Evolutionary conservation across 352 stramenopile genomes (phyloP), one percentile per base, ranked within the genome.

Genomic region (Globisporangium paroecandrum): DNA sequence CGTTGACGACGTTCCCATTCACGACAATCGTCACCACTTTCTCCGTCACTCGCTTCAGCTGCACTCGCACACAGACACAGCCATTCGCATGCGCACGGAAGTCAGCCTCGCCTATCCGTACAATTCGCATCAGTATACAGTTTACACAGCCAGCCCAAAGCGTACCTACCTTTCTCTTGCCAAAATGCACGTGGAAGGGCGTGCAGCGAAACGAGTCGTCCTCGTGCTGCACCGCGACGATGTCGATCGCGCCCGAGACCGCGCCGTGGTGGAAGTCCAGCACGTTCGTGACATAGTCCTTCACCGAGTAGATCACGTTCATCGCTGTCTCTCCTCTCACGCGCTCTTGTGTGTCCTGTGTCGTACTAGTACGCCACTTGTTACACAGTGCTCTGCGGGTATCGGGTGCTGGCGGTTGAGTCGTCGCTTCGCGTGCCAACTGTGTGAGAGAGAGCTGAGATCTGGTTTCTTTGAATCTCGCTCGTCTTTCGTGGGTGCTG

Each of bases 221-320:
- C 27, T 87, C 75, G 59, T 94, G 85, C 61, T 90, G 81, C 58
- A 97, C 83, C 15, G 76, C 82, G 57, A 97, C 82, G n/a, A 95
- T 79, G 71, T 97, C 87, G 66, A 94, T 89, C 46, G 87, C 89
- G 46, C 87, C 89, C 3, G 85, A 92, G 63, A 65, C 73, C 22
- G 74, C 77, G 62, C 78, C 83, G 49, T 87, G 77, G 57, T 90
- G 74, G 43, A 82, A 75, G 59, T 90, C 77, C 55, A 94, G 82
- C 25, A 95, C 86, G 67, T 91, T 91, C 61, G 79, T 89, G 61
- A 95, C 83, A 72, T 95, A 95, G 69, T 93, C 88, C 66, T 93
- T 94, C 43, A 94, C 82, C 58, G 85, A 94, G 73, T 90, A 87
- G 69, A 94, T 90, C 46, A 94, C 83, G 72, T 95, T 95, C 87